phyloP scores from a whole-genome alignment of 139 green algal species.

The Chlamydomonas schloesseri region DNA sequence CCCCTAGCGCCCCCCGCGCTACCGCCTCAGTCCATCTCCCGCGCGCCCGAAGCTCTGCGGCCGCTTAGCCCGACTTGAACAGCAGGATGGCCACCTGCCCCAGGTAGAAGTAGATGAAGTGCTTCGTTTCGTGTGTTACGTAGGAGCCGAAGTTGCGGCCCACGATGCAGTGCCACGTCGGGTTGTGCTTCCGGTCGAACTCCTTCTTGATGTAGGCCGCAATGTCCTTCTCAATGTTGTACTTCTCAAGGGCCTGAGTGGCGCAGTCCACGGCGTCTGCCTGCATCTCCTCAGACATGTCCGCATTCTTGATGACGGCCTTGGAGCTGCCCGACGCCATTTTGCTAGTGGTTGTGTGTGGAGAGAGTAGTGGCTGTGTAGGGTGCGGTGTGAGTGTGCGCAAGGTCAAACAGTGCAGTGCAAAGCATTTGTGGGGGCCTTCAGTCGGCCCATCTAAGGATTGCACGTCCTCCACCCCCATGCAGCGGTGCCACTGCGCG shows the following conservation, averaged over 20 bases:
- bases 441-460: no score
- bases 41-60: not conserved
- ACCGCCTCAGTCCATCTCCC: no score
- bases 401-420: no score
- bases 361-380: not conserved
- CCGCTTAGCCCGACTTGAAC: conserved; percentile 95
- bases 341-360: not conserved
- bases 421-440: no score
- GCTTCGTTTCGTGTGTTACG: conserved; percentile 98
- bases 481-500: no score
- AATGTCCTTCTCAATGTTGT: conserved; percentile 99
- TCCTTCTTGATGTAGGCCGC: conserved; percentile 99
- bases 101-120: conserved; percentile 99
- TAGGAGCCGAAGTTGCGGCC: conserved; percentile 98
- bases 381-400: not conserved
- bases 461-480: no score
- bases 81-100: conserved; percentile 91
- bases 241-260: conserved; percentile 94
- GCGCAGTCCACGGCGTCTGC: conserved; percentile 92
- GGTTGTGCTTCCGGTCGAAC: conserved; percentile 98
- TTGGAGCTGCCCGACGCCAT: conserved; percentile 50
- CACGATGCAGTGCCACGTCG: conserved; percentile 99
- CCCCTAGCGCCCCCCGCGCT: no score
- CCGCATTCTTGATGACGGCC: conserved; percentile 94
- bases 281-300: conserved; percentile 98